A percentile compares a stretch with the other conserved stretches of the same genome.
Evolutionary conservation across 2,329 filamentous ascomycete genomes (phyloP).

Genomic region (Diplocarpon mali): DNA sequence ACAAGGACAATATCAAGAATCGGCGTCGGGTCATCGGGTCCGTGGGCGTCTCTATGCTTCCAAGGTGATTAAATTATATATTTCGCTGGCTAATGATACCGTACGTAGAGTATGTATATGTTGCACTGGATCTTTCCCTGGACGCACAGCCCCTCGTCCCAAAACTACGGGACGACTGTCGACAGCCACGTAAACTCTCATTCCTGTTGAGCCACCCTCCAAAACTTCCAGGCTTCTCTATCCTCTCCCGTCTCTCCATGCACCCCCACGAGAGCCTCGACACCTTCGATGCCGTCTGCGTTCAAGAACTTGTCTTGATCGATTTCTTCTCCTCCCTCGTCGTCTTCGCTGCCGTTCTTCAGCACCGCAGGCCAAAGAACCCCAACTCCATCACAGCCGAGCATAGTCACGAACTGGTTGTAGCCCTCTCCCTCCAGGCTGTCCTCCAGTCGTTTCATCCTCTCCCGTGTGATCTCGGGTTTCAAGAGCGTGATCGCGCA

Average conservation of each 20-base stretch:
- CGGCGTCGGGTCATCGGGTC: background rate
- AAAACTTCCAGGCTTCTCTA: constrained; percentile 78
- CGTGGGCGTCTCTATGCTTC: background rate
- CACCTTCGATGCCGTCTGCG: constrained; percentile 71
- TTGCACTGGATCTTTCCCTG: constrained; percentile 6
- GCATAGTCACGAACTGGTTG: constrained; percentile 73
- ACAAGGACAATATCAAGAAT: constrained; percentile 1
- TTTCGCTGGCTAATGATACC: constrained; percentile 6
- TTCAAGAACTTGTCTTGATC: constrained; percentile 80
- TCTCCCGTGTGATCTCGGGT: constrained; percentile 45
- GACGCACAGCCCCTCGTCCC: background rate
- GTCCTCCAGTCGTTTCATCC: constrained; percentile 51
- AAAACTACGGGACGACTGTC: too few species aligned
- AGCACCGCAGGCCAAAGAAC: constrained; percentile 89
- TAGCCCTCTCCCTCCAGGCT: constrained; percentile 64
- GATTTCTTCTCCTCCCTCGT: constrained; percentile 81
- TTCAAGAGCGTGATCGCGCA: constrained; percentile 88
- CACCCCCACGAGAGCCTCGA: constrained; percentile 81
- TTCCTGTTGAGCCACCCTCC: constrained; percentile 45
- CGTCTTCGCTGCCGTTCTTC: constrained; percentile 69
- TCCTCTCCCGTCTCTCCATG: constrained; percentile 50
- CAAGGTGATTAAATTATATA: constrained; percentile 2
- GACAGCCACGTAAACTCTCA: too few species aligned
- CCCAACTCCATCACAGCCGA: constrained; percentile 88
- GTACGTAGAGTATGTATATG: constrained; percentile 6